Evolutionary conservation across 257 asterid genomes (phyloP), one percentile per base, ranked within the genome.

Genomic region (Petunia secreta): DNA sequence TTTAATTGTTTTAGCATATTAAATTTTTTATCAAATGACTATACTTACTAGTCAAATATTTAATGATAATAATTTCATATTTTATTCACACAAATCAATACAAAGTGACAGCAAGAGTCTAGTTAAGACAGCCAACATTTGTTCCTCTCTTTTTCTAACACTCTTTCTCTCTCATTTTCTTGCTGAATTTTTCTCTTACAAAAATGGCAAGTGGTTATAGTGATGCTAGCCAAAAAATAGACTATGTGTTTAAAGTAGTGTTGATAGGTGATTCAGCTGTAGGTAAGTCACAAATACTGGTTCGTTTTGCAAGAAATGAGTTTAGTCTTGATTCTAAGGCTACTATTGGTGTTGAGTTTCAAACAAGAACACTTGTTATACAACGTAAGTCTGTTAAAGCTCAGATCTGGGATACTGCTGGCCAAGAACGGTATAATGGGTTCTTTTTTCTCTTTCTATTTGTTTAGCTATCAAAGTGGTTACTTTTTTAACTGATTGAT

Each of bases 331-430:
- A 92, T 63, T 91, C 97, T 6, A 92, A 92, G 79, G 93, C 97
- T 34, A 92, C 97, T 39, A 92, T 92, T 80, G 97, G 97, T 1
- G 97, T 92, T 66, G 97, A 92, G 78, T 92, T 92, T 41, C 96
- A 92, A 77, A 92, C 97, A 0, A 87, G 96, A 63, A 92, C 97
- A 4, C 91, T 92, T 75, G 85, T 91, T 37, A 89, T 92, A 68
- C 85, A 92, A 48, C 97, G 84, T 55, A 92, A 92, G 86, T 91
- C 97, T 64, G 91, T 91, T 43, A 92, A 92, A 79, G 96, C 97
- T 85, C 97, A 92, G 96, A 91, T 92, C 93, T 92, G 97, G 97
- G 97, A 92, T 63, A 92, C 97, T 37, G 97, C 97, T 79, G 97
- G 97, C 25, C 97, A 92, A 83, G 97, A 92, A 73, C 81, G 97